Base-by-base conservation (phyloP, 1,284 basidiomycete species). In the Tremellales sp. region DNA sequence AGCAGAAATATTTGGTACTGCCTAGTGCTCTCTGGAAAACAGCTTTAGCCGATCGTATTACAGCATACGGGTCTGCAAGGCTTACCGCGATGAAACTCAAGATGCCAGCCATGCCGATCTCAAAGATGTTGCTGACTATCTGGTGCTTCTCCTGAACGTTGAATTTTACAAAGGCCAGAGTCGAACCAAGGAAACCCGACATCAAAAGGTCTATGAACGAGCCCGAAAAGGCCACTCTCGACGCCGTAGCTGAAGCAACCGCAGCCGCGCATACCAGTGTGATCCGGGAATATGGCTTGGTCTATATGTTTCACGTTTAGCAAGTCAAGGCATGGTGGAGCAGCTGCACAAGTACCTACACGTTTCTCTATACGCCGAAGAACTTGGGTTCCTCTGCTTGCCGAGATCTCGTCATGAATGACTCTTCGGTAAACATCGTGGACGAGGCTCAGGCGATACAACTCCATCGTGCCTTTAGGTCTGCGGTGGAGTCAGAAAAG, bases 341-440 rank as follows among this genome's bases (percentile, higher is more conserved):
- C 24, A 16, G n/a, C 18, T 36, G 8, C 10, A 3, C n/a, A 5
- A 29, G 3, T 12, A 48, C 58, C 49, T 36, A 55, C 56, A 42
- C 55, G 37, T 24, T 51, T 52, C 26, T 57, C 45, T 21, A 64
- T 60, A 31, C 60, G 47, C 19, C 55, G 46, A 29, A 64, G 38
- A 4, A 59, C 60, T 26, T 58, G 32, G 27, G 51, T 55, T 4
- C 61, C 61, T 36, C 60, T 58, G 29, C 50, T 52, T 1, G 60
- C 61, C 2, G 60, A 60, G 24, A 61, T 64, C 40, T 58, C 56
- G 40, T 64, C 61, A 41, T 57, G 60, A 8, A 56, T 55, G n/a
- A 63, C 61, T 31, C 52, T 54, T 25, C 61, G 34, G 34, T 64
- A 64, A 5, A 64, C 60, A 25, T 61, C 56, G 48, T 64, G 61